Percentiles rank a stretch among this genome's conserved stretches.
Evolutionary conservation across 257 asterid genomes (phyloP).

Genomic region (Solanum pennellii): DNA sequence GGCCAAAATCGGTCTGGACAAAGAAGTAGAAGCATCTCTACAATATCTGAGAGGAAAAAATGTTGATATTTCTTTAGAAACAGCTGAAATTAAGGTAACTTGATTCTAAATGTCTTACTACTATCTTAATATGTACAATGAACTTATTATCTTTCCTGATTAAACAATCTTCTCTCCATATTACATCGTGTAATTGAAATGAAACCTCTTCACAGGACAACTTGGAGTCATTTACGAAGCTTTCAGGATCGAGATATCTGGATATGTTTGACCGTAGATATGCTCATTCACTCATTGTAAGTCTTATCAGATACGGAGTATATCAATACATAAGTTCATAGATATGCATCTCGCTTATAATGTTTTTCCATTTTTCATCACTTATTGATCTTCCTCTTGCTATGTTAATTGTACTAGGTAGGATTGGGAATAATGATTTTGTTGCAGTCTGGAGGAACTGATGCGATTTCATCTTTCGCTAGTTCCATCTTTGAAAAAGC

Average conservation of each 20-base stretch:
- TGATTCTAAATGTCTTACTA: background rate
- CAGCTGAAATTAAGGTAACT: conserved; percentile 14
- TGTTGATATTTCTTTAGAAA: conserved; percentile 19
- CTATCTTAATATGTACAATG: background rate
- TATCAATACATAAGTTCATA: background rate
- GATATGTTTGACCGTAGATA: conserved; percentile 17
- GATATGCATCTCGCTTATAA: background rate
- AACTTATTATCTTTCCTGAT: background rate
- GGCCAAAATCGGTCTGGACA: conserved; percentile 15
- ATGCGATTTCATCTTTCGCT: conserved; percentile 20
- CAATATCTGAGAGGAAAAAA: conserved; percentile 15
- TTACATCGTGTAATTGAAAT: background rate
- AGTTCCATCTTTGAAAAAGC: conserved; percentile 19
- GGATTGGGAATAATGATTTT: conserved; percentile 20
- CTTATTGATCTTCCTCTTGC: background rate
- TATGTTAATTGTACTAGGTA: conserved; percentile 6
- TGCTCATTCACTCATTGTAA: conserved; percentile 20
- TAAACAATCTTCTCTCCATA: background rate
- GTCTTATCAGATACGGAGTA: background rate
- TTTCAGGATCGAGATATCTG: conserved; percentile 10
- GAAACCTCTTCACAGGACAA: conserved; percentile 5
- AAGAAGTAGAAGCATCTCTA: conserved; percentile 10
- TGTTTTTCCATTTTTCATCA: background rate
- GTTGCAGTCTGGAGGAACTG: conserved; percentile 25
- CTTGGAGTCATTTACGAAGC: background rate